Base-by-base conservation (phyloP, 2,329 filamentous ascomycete species). In the Pyrenophora graminea region DNA sequence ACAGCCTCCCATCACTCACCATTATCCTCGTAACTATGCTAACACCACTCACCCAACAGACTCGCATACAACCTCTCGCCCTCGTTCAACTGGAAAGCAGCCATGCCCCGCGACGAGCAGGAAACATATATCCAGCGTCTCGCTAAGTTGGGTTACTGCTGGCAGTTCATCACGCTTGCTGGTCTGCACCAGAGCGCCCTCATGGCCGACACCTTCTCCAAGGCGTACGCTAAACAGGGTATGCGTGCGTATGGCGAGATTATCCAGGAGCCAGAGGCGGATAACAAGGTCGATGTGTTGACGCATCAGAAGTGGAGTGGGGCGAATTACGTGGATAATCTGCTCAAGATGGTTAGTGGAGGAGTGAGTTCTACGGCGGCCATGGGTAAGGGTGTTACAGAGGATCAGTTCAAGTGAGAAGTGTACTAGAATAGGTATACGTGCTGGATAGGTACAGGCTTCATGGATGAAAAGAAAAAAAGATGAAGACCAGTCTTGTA, bases 91-190 rank as follows among this genome's bases (percentile, higher is more conserved):
- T 99, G 94, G 94, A 97, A 97, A 82, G 83, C 91, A 51, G 94
- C 93, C 66, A 97, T 97, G 92, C 83, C 90, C 38, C 85, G 89
- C 61, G 82, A 83, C 45, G 93, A 97, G 74, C 94, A 99, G 79
- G 91, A 96, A 79, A 99, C 94, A 17, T 99, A 97, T 80, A 99
- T 99, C 79, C 81, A 86, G 58, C 90, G 94, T 36, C 88, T 99
- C 34, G 91, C 87, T 55, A 70, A 79, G 57, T 84, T 99, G 41
- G 94, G 94, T 58, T 99, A 99, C 84, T 96, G 91, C 85, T 99
- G 94, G 94, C 94, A 99, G 77, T 99, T 99, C 82, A 99, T 99
- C 80, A 99, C 94, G n/a, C 85, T 99, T 39, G 94, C 93, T 4
- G 94, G 94, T 63, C 83, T 99, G 71, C 94, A 99, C 81, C 96